These are phyloP conservation scores for Seminavis robusta DNA, from an alignment of 108 stramenopile species.

Conservation along the genomic window DNA sequence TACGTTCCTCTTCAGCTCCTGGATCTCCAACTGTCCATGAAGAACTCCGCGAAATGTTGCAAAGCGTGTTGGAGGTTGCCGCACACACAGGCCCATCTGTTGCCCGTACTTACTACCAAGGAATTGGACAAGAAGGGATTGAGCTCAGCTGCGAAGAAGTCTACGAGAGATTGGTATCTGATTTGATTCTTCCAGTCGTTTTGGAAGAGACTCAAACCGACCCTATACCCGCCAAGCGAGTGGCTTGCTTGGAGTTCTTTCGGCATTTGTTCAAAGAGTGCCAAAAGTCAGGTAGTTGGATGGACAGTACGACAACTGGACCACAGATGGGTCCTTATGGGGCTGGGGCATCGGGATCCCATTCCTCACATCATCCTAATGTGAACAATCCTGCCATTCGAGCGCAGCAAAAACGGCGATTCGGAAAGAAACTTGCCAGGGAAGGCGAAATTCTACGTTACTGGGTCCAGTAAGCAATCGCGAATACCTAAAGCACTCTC, in stretches of 20 bases:
- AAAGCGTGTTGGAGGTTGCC: conserved; percentile 76
- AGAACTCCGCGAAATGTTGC: conserved; percentile 60
- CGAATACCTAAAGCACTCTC: no score
- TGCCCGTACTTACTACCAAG: conserved; percentile 66
- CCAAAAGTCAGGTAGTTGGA: conserved; percentile 66
- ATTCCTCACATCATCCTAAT: not conserved
- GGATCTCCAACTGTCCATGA: conserved; percentile 47
- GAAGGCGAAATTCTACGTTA: conserved; percentile 69
- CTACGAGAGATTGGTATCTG: conserved; percentile 64
- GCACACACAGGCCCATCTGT: conserved; percentile 75
- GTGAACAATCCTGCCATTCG: conserved; percentile 23
- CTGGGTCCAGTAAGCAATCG: no score
- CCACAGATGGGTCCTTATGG: conserved; percentile 44
- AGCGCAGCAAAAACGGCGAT: conserved; percentile 44
- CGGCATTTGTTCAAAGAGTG: conserved; percentile 63
- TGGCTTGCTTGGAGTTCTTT: conserved; percentile 67
- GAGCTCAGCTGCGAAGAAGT: conserved; percentile 74
- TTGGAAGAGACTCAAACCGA: conserved; percentile 82
- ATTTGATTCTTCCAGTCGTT: conserved; percentile 67
- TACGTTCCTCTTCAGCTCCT: conserved; percentile 16
- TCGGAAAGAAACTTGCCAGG: conserved; percentile 36
- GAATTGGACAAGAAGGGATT: conserved; percentile 39
- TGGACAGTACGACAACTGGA: conserved; percentile 41
- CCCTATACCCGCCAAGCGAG: conserved; percentile 63
- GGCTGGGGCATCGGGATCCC: conserved; percentile 22